Evolutionary conservation across 345 rosid genomes (phyloP), one percentile per base, ranked within the genome.

Genomic region (Ceriops tagal): DNA sequence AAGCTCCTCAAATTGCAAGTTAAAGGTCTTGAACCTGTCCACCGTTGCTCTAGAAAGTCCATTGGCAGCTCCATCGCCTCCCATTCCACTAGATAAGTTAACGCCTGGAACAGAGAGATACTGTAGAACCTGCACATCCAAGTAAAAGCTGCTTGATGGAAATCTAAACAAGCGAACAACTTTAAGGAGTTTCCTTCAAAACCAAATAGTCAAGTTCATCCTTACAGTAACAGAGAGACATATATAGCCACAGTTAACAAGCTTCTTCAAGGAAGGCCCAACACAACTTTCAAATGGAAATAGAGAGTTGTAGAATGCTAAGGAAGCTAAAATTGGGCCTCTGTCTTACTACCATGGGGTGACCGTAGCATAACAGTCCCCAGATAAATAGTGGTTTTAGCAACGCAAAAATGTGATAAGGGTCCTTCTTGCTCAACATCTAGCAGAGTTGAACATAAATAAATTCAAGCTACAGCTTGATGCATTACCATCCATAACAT

Each of bases 21-120:
- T 95, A 80, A 95, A 95, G 28, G 89, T 86, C 86, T 95, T 95
- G 82, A 83, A 92, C 77, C 92, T 88, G 52, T 95, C 99, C 47
- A 95, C 82, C 71, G 73, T 64, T 66, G 96, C 84, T 80, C 92
- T 87, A 39, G 99, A 86, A 59, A 92, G 69, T 30, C 79, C 85
- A 28, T 83, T 77, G 62, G 71, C 75, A 19, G 75, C 67, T 26
- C 67, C 39, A 10, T 71, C 88, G 56, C 76, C 81, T 21, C 78
- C 80, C 20, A 27, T 62, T 6, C 27, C 73, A 11, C 84, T 68
- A 19, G 78, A 74, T 7, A 80, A 26, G 19, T 34, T 70, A 37
- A 11, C 21, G 11, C 83, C 85, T 62, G 88, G 96, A 69, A 90
- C 83, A 1, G 98, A 78, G 64, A 92, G 89, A 76, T 93, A 95